A percentile compares a stretch with the other conserved stretches of the same genome.
phyloP scores from a whole-genome alignment of 495 filamentous ascomycete genomes.

The Ramalina intermedia region DNA sequence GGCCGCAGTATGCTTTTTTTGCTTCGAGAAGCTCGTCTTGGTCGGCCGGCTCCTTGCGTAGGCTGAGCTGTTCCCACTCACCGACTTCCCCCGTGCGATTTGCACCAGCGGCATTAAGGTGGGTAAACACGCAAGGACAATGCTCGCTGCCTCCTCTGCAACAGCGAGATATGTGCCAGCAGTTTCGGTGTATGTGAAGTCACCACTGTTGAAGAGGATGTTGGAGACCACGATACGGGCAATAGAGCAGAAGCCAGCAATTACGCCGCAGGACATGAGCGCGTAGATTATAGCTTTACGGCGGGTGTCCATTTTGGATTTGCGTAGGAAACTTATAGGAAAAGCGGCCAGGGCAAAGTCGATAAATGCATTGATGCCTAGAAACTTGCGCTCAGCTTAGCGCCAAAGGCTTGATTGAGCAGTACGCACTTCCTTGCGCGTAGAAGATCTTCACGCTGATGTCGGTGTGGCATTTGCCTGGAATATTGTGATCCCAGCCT shows the following conservation, averaged over 20 bases:
- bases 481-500: constrained; percentile 1
- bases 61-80: neutral
- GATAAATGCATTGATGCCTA: constrained; percentile 2
- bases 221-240: neutral
- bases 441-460: neutral
- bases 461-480: constrained; percentile 2
- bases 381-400: neutral
- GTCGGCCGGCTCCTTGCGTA: neutral
- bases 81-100: neutral
- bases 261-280: constrained; percentile 6
- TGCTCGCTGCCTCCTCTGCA: neutral
- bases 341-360: constrained; percentile 7
- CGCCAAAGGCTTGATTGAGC: neutral
- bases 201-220: neutral
- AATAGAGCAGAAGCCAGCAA: constrained; percentile 2
- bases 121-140: neutral
- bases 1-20: neutral
- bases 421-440: neutral
- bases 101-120: neutral
- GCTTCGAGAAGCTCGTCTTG: neutral
- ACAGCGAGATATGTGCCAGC: constrained; percentile 1
- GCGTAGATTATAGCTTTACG: neutral
- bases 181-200: neutral
- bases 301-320: neutral
- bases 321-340: constrained; percentile 2